Evolutionary conservation across 768 basidiomycete species (phyloP), one percentile per base, ranked within the genome.

Genomic region (Gloeopeniophorella convolvens): DNA sequence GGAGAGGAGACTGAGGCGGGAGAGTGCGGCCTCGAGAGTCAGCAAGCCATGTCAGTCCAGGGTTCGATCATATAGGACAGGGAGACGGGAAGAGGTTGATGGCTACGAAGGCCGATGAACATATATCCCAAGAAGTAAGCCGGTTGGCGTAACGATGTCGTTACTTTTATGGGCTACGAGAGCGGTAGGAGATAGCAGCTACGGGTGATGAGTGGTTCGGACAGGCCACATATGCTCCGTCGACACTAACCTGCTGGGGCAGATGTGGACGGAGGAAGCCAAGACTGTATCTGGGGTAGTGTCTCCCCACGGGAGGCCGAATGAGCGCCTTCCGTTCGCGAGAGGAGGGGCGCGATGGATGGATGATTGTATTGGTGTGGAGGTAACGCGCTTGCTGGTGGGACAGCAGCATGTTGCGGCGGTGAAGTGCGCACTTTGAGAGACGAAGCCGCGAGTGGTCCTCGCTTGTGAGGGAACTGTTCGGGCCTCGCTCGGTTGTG

Each of bases 391-490:
- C 64, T 37, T 71, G 67, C 54, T 72, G 75, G 60, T 73, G 74
- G 33, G 70, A 74, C 9, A 72, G 64, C 55, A 72, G 72, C 13
- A 61, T 63, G 32, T 60, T 59, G 48, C n/a, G 49, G 56, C 28
- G 55, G 58, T 35, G 57, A 51, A 28, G 59, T 62, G 54, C 70
- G 72, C 57, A 59, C 58, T 77, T 73, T 33, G 73, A 71, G 55
- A 73, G 72, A 45, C 18, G 74, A 69, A 3, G 75, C 63, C 9
- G 83, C 77, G 28, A 86, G 68, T 0, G 85, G 83, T 0, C 85
- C 85, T 32, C 85, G 75, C 59, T 85, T 85, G 68, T 86, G 85
- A 4, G 85, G 85, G 64, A 88, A 88, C 59, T 86, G 85, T 55
- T 87, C 85, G 0, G 86, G 86, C 34, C 87, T 72, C 9, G 85